Evolutionary conservation across 345 rosid species (phyloP), one percentile per base, ranked within the genome.

Genomic region (Brassica carinata): DNA sequence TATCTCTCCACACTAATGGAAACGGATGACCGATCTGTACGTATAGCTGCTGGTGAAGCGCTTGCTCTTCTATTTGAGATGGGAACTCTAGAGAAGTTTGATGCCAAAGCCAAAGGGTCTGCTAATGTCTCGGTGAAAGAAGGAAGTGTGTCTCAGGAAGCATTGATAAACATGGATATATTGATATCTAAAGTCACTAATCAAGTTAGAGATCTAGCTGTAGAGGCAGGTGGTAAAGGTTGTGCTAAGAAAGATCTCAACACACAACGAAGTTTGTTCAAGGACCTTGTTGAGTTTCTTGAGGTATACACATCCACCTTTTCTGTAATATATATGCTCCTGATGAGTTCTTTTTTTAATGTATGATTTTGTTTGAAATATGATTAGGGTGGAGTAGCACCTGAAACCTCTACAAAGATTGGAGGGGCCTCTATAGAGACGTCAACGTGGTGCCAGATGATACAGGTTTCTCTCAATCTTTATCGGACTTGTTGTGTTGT

Each of bases 1-100:
- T 93, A 90, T 74, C 79, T 96, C 57, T 92, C 96, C 78, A 58
- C 85, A 72, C 83, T 96, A 43, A 83, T 94, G 33, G 97, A 93
- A 63, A 92, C 89, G 83, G 94, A 93, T 83, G 99, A 96, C 58
- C 91, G 99, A 23, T 81, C 90, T 36, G 83, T 91, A 43, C 97
- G 98, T 77, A 90, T 96, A 81, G 95, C 97, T 79, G 94, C 97
- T 83, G 99, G 98, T 51, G 97, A 92, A 83, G 98, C 97, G 23
- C 76, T 96, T 70, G 99, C 93, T 5, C 36, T 92, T 61, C 86
- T 96, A 68, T 90, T 92, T 84, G 99, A 90, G 86, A 73, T 83
- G 19, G 94, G 90, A 79, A 82, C 77, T 82, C 72, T 96, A 14
- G 97, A 89, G 79, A 95, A 91, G 84, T 87, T 88, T 30, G 80